A percentile compares a stretch with the other conserved stretches of the same genome.
Evolutionary conservation across 2,329 filamentous ascomycete genomes (phyloP).

Genomic region (Reticulascus tulasneorum): DNA sequence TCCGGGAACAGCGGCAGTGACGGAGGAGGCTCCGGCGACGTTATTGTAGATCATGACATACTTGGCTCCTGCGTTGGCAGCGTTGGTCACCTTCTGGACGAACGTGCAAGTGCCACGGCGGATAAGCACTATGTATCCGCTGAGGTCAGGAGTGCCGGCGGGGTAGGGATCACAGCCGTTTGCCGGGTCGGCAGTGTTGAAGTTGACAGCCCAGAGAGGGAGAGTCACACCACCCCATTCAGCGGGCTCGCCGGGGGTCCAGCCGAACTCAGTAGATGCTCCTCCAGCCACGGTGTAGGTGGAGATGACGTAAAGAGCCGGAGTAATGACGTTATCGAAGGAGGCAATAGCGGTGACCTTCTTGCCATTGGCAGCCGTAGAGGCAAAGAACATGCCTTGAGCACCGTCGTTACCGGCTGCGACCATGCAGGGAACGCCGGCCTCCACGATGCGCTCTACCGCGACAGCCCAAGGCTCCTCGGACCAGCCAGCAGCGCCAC

Average conservation of each 20-base stretch:
- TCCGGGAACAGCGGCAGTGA: conserved; percentile 24
- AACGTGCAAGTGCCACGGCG: conserved; percentile 57
- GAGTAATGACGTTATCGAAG: conserved; percentile 41
- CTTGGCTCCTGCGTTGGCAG: conserved; percentile 50
- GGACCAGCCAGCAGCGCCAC: conserved; percentile 47
- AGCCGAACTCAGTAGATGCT: conserved; percentile 34
- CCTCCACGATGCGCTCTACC: conserved; percentile 48
- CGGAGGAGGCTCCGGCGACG: conserved; percentile 26
- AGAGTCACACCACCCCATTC: conserved; percentile 42
- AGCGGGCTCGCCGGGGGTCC: conserved; percentile 34
- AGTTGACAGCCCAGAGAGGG: conserved; percentile 45
- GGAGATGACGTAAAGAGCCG: conserved; percentile 37
- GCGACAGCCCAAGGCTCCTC: conserved; percentile 47
- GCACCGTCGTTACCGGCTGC: conserved; percentile 49
- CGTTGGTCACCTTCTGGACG: conserved; percentile 48
- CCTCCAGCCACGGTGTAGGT: conserved; percentile 35
- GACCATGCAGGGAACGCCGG: conserved; percentile 49
- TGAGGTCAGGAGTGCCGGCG: conserved; percentile 52
- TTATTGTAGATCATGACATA: conserved; percentile 63
- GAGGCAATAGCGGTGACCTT: conserved; percentile 46
- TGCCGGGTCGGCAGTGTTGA: conserved; percentile 42
- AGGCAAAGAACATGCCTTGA: conserved; percentile 45
- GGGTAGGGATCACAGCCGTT: conserved; percentile 52
- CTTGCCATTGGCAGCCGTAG: conserved; percentile 43
- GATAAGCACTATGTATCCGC: conserved; percentile 54